Conservation (phyloP, 2,329 filamentous ascomycete genomes). For the Pseudocercospora musae region DNA sequence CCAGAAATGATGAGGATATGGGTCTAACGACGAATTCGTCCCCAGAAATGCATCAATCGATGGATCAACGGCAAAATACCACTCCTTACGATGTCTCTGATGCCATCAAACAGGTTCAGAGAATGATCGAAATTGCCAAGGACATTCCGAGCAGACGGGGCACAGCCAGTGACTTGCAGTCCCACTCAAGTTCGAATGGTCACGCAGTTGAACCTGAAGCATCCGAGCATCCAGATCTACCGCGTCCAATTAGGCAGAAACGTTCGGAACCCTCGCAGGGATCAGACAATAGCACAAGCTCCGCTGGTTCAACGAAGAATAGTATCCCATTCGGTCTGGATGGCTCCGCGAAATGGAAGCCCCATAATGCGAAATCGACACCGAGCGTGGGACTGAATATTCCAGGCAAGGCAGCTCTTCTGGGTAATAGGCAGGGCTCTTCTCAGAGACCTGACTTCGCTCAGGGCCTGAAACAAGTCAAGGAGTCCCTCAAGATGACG, state of each 20-base stretch:
- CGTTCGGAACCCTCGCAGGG: neutral
- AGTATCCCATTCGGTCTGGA: conserved; percentile 17
- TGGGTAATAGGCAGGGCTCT: neutral
- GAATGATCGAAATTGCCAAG: neutral
- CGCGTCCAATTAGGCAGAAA: neutral
- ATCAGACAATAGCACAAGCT: neutral
- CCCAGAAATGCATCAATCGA: neutral
- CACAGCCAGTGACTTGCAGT: neutral
- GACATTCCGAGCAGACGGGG: neutral
- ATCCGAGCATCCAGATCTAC: too few species aligned
- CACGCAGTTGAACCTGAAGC: neutral
- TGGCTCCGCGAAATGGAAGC: conserved; percentile 16
- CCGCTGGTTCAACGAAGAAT: conserved; percentile 9
- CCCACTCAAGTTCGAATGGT: neutral
- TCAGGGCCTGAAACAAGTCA: conserved; percentile 8
- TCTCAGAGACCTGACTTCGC: neutral
- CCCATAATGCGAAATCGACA: conserved; percentile 17
- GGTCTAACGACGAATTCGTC: neutral
- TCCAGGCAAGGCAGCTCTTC: neutral
- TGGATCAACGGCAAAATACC: neutral
- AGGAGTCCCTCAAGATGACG: conserved; percentile 21
- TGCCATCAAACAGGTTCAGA: neutral
- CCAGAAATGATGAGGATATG: neutral
- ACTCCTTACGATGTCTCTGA: neutral
- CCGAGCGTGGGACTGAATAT: conserved; percentile 5